Conservation (phyloP, 2,329 filamentous ascomycete species). For the Neocucurbitaria cava region DNA sequence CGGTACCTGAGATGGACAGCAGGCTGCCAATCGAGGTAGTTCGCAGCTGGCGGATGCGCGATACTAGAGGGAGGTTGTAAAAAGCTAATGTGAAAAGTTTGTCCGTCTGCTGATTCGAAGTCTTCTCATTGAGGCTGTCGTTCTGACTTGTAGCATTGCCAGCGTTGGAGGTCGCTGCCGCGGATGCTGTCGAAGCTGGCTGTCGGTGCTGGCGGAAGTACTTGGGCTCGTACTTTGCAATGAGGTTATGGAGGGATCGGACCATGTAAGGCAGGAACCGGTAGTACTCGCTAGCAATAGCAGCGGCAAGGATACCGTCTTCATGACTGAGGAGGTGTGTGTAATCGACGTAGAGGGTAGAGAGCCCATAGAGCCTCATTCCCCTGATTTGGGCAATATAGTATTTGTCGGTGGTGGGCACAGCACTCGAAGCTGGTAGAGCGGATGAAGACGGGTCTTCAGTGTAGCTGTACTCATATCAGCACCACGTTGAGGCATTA, state of each 20-base stretch:
- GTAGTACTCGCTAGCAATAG: constrained; percentile 90
- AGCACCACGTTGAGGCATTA: constrained; percentile 7
- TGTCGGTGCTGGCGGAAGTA: constrained; percentile 95
- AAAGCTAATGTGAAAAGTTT: constrained; percentile 94
- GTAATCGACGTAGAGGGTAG: constrained; percentile 86
- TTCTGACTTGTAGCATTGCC: constrained; percentile 65
- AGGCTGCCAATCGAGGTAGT: constrained; percentile 91
- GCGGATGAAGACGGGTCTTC: constrained; percentile 72
- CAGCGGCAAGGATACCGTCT: constrained; percentile 82
- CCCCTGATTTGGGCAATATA: constrained; percentile 85
- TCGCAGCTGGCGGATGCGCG: constrained; percentile 82
- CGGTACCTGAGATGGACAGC: constrained; percentile 94
- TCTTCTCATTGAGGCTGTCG: constrained; percentile 70
- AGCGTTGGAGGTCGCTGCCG: constrained; percentile 69
- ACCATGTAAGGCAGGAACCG: constrained; percentile 93
- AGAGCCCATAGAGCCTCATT: constrained; percentile 76
- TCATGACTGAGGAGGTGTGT: constrained; percentile 80
- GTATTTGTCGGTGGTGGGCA: constrained; percentile 78
- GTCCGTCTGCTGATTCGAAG: constrained; percentile 92
- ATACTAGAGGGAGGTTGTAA: constrained; percentile 89
- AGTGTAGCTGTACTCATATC: constrained; percentile 58
- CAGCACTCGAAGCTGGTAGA: constrained; percentile 69
- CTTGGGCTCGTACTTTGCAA: constrained; percentile 90
- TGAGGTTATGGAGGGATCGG: constrained; percentile 86
- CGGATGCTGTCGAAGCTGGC: constrained; percentile 75